Evolutionary conservation across 164 flowering plant species (phyloP).

Genomic region (Liquidambar formosana): DNA sequence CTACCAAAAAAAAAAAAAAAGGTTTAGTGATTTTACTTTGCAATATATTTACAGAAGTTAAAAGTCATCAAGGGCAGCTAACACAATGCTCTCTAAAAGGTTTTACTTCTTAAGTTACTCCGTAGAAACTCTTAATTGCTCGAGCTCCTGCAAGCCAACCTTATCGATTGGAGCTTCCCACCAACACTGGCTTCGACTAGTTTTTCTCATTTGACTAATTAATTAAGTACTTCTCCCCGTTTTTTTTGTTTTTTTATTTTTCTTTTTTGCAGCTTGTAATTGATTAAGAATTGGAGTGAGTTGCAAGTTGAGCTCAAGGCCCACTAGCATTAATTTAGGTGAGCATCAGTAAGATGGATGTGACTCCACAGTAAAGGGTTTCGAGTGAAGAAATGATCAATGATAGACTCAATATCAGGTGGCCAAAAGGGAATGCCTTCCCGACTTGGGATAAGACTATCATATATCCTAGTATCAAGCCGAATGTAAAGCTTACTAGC

Average conservation of each 20-base stretch:
- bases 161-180: conserved; percentile 57
- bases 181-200: conserved; percentile 32
- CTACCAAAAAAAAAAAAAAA: too few species aligned
- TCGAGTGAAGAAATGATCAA: conserved; percentile 34
- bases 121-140: conserved; percentile 36
- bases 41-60: too few species aligned
- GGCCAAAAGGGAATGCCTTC: conserved; percentile 71
- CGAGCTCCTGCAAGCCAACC: conserved; percentile 35
- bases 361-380: background rate
- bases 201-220: conserved; percentile 18
- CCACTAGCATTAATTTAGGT: conserved; percentile 25
- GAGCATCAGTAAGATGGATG: conserved; percentile 22
- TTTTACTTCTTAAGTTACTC: conserved; percentile 45
- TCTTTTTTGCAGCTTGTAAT: conserved; percentile 50
- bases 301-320: conserved; percentile 44
- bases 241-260: too few species aligned
- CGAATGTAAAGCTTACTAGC: conserved; percentile 77
- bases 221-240: conserved; percentile 31
- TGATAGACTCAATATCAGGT: conserved; percentile 47
- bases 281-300: conserved; percentile 34
- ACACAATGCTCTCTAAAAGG: too few species aligned
- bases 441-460: conserved; percentile 71
- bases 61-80: too few species aligned
- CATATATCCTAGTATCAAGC: conserved; percentile 48
- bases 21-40: too few species aligned